Base-by-base conservation (phyloP, 345 rosid species). In the Heritiera fomes region DNA sequence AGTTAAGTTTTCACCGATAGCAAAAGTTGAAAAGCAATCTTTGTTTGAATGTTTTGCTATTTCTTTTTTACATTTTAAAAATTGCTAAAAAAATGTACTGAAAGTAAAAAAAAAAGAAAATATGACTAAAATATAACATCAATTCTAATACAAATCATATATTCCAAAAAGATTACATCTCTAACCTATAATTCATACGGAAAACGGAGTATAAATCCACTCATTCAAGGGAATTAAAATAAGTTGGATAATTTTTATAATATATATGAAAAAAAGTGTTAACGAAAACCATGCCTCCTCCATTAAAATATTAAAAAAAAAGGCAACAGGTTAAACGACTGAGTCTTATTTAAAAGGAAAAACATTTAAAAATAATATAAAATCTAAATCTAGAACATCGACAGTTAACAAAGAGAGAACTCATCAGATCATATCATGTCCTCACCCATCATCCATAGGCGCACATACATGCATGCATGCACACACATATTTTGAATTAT, bases 391-490 rank as follows among this genome's bases (percentile, higher is more conserved):
- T 10, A 78, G 58, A 6, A 13, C 58, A 62, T 41, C 7, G 64
- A n/a, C 4, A 45, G 53, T 23, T 23, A 62, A 47, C 9, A 62
- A 9, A 47, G n/a, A 41, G 7, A 45, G 6, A 34, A 34, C 3
- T 1, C 38, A 73, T 38, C 72, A 23, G 70, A 59, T 47, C 58
- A 66, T 20, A 3, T 34, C n/a, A 17, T 4, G 13, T 49, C 61
- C 10, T 52, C 7, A 53, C 28, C 46, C 47, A n/a, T 8, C 40
- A 67, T 70, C 76, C 76, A 53, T 53, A 62, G 1, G 63, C 82
- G 73, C 59, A 77, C 76, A 82, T 82, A 71, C 82, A 77, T 59
- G 74, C 76, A 82, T 82, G 81, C 82, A 83, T 79, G 77, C 66
- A 40, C 20, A 73, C 34, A 74, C 34, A 40, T 23, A 23, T 23